These are phyloP conservation scores for Candida qinlingensis DNA, from an alignment of 805 yeast genomes.

Conservation along the genomic window DNA sequence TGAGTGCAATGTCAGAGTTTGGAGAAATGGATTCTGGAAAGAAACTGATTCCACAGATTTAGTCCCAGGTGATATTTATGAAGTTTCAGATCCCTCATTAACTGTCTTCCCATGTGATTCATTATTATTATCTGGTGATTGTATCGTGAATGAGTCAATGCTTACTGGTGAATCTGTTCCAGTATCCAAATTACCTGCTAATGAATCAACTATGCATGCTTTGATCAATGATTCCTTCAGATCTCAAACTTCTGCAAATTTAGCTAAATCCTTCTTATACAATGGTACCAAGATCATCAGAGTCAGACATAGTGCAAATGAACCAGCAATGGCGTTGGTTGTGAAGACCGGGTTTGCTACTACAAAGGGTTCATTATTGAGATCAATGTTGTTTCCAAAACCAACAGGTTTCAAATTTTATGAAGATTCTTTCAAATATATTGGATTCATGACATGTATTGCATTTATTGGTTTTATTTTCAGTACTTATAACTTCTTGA, in stretches of 20 bases:
- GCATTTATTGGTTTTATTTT: constrained; percentile 81
- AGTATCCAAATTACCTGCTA: constrained; percentile 72
- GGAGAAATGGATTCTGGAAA: constrained; percentile 92
- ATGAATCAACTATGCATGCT: constrained; percentile 51
- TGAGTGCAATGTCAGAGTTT: constrained; percentile 79
- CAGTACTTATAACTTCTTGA: constrained; percentile 77
- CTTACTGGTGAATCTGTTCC: constrained; percentile 98
- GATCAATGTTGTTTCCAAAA: constrained; percentile 96
- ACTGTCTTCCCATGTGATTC: constrained; percentile 83
- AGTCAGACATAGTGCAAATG: constrained; percentile 56
- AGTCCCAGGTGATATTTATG: constrained; percentile 95
- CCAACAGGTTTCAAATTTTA: constrained; percentile 92
- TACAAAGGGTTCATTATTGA: constrained; percentile 86
- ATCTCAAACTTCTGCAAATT: constrained; percentile 52
- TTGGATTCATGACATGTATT: constrained; percentile 86
- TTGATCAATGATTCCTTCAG: constrained; percentile 51
- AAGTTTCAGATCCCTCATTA: constrained; percentile 81
- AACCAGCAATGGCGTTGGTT: constrained; percentile 75
- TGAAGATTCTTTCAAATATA: constrained; percentile 90
- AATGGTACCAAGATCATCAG: constrained; percentile 88
- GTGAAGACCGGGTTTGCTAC: constrained; percentile 91
- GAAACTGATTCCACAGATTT: constrained; percentile 69
- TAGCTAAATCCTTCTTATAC: constrained; percentile 73
- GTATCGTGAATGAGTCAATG: constrained; percentile 97
- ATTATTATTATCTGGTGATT: constrained; percentile 80